Base-by-base conservation (phyloP, 306 rosid genomes). In the Trifolium fragiferum region DNA sequence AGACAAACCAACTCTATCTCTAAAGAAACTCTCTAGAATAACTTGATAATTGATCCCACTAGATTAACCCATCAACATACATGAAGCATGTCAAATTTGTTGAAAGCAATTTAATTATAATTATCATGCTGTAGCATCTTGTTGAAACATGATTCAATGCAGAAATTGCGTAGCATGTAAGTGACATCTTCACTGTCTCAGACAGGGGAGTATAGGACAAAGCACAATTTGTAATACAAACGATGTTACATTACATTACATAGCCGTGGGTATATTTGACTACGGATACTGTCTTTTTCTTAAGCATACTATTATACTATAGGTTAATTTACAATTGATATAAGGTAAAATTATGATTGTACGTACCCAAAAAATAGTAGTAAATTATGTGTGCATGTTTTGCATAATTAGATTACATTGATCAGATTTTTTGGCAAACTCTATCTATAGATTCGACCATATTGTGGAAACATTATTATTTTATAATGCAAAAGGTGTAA, bases 381-480 rank as follows among this genome's bases (percentile, higher is more conserved):
- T 43, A 15, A 14, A 15, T 15, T 47, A 47, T 15, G 9, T 3
- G 20, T 2, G n/a, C 55, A 7, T 49, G 55, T n/a, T 49, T 49
- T 49, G 55, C 4, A 53, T 53, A 8, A 53, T 6, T 16, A 49
- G 10, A 50, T 4, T 51, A 57, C 8, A 57, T 2, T 21, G 9
- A 12, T 57, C 0, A 44, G 37, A 16, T 66, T 72, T 30, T 40
- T 51, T 44, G 12, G 12, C 57, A 72, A 57, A 20, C 50, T 74
- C 7, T 21, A 0, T 79, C 66, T 46, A 84, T 46, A 84, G 96
- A 88, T 88, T 74, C 83, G 93, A 66, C 92, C 93, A 72, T 69
- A 72, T 69, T 86, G 44, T 90, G 89, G 93, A 92, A 88, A 78
- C 93, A 86, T 57, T 86, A 85, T 75, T 16, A 8, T 88, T 88